phyloP scores from a whole-genome alignment of 2,329 filamentous ascomycete species.

The Dactylonectria estremocensis region DNA sequence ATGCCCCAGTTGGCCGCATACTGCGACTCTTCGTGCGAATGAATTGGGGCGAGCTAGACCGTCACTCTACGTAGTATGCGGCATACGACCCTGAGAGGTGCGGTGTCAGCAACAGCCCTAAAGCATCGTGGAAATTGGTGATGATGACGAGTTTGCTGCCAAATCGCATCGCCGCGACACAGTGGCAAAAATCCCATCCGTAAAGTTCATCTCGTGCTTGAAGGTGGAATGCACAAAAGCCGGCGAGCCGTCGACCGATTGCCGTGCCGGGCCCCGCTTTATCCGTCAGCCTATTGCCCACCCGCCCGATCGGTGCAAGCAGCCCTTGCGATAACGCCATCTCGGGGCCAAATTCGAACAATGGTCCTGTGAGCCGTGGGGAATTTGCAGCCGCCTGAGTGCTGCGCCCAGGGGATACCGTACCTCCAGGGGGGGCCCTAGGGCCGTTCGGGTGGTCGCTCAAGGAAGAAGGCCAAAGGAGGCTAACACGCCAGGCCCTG shows the following conservation, averaged over 20 bases:
- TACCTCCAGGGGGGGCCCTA: slow-evolving; percentile 18
- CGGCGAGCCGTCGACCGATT: slow-evolving; percentile 42
- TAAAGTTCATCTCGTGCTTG: slow-evolving; percentile 12
- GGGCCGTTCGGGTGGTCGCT: slow-evolving; percentile 18
- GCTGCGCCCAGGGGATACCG: slow-evolving; percentile 18
- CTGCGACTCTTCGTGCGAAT: slow-evolving; percentile 27
- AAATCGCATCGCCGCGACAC: slow-evolving; percentile 7
- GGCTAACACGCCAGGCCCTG: background rate
- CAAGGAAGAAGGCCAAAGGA: background rate
- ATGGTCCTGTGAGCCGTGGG: slow-evolving; percentile 34
- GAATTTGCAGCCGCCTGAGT: slow-evolving; percentile 27
- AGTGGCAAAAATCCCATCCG: slow-evolving; percentile 13
- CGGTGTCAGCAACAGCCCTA: slow-evolving; percentile 9
- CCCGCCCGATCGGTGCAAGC: slow-evolving; percentile 45
- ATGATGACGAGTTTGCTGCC: background rate
- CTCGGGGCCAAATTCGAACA: slow-evolving; percentile 45
- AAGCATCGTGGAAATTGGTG: background rate
- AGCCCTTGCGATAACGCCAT: slow-evolving; percentile 48
- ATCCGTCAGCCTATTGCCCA: slow-evolving; percentile 35
- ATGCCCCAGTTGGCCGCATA: slow-evolving; percentile 41
- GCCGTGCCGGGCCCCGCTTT: slow-evolving; percentile 42
- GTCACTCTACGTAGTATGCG: slow-evolving; percentile 4
- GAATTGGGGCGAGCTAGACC: slow-evolving; percentile 19
- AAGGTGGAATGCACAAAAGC: slow-evolving; percentile 12
- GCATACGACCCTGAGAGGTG: slow-evolving; percentile 15